Base-by-base conservation (phyloP, 805 yeast species). In the Myxozyma geophila region DNA sequence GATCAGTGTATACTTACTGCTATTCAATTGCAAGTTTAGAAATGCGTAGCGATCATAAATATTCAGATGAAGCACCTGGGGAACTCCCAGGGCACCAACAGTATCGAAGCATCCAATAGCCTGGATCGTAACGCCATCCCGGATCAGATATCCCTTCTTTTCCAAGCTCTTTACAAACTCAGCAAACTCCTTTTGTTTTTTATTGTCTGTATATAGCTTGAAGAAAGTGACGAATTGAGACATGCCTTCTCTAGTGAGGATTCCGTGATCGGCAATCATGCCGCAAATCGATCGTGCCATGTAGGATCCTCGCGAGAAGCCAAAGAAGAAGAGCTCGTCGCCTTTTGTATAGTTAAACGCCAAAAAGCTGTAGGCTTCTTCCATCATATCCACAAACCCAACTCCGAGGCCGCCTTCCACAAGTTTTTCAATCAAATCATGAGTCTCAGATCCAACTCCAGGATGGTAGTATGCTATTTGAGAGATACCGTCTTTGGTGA, bases 21-120 rank as follows among this genome's bases (percentile, higher is more conserved):
- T 7, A 40, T 49, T 55, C 41, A 59, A 40, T 23, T 47, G 43
- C 39, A 59, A n/a, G 39, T 54, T 53, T 43, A 65, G 46, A 35
- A 65, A 59, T 19, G 43, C 36, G 47, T 56, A 65, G 15, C 12
- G 17, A 9, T 10, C 17, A 39, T 19, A 39, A 39, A 10, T 19
- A 19, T 39, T 35, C 55, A 43, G 13, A 23, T 19, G 48, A 37
- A 13, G 19, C 28, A 54, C 28, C 28, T 47, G 39, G 6, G 67
- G 68, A 35, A 63, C 13, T n/a, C 67, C 68, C 15, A 65, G 36
- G 15, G 68, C 41, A 17, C 67, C 68, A n/a, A 65, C 68, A 13
- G 68, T 65, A 53, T 65, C 68, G 37, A 65, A 65, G 39, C 67
- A 62, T 19, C 68, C 66, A 17, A 65, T 53, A 6, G 53, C 58